Conservation (phyloP, 2,329 filamentous ascomycete species). For the Fusarium sp. region DNA sequence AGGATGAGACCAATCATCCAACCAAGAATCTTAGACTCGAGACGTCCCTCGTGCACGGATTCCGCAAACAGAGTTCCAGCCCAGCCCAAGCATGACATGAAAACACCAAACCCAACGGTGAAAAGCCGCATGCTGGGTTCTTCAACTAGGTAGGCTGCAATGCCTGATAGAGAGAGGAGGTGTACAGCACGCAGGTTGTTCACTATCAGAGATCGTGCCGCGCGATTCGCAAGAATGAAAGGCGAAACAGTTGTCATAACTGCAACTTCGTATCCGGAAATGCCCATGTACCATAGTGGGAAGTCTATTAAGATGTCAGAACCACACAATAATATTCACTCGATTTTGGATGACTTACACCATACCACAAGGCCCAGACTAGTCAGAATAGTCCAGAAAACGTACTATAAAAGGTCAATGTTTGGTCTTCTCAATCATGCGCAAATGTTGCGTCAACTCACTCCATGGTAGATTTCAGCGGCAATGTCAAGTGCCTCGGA, state of each 20-base stretch:
- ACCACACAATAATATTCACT: background rate
- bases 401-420: slow-evolving; percentile 68
- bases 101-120: slow-evolving; percentile 82
- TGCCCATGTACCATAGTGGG: slow-evolving; percentile 98
- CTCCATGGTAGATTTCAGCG: slow-evolving; percentile 92
- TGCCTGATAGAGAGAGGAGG: slow-evolving; percentile 79
- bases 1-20: slow-evolving; percentile 85
- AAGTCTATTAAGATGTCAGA: slow-evolving; percentile 71
- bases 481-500: slow-evolving; percentile 80
- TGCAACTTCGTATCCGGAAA: slow-evolving; percentile 93
- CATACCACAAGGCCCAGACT: slow-evolving; percentile 90
- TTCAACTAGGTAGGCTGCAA: slow-evolving; percentile 82
- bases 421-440: background rate
- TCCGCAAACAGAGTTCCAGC: slow-evolving; percentile 84
- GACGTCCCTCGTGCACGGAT: slow-evolving; percentile 75
- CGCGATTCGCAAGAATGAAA: slow-evolving; percentile 77
- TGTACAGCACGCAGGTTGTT: slow-evolving; percentile 78
- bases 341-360: slow-evolving; percentile 72
- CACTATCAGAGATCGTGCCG: slow-evolving; percentile 75
- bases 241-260: slow-evolving; percentile 89
- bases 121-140: slow-evolving; percentile 82
- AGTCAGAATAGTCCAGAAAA: slow-evolving; percentile 96
- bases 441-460: slow-evolving; percentile 57
- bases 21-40: slow-evolving; percentile 85
- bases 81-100: slow-evolving; percentile 86